A percentile compares a stretch with the other conserved stretches of the same genome.
Conservation (phyloP, 331 rosid species). For the Phaseolus coccineus region DNA sequence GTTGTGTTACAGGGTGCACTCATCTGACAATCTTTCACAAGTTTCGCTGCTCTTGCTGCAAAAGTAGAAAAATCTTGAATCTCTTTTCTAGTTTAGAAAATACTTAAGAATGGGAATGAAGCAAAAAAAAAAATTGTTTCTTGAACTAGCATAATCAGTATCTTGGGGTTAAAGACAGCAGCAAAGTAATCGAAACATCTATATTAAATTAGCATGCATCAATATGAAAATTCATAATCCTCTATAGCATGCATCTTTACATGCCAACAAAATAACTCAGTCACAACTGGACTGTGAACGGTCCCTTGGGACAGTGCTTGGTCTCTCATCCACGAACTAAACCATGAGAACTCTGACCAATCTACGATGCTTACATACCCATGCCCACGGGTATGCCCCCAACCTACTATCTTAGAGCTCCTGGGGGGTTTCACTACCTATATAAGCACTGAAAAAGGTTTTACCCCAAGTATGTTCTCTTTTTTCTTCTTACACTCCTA, state of each 20-base stretch:
- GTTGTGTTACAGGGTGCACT: slow-evolving; percentile 50
- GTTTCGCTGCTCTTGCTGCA: slow-evolving; percentile 56
- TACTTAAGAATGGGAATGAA: background rate
- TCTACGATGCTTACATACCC: background rate
- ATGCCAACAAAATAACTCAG: background rate
- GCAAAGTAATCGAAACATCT: background rate
- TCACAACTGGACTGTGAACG: background rate
- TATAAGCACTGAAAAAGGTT: background rate
- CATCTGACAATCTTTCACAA: slow-evolving; percentile 51
- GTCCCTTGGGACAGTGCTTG: background rate
- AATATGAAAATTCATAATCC: slow-evolving; percentile 30
- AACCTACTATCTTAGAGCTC: background rate
- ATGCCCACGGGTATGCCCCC: background rate
- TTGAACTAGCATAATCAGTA: background rate
- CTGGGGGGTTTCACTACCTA: background rate
- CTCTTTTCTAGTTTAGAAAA: slow-evolving; percentile 5
- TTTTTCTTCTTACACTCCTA: background rate
- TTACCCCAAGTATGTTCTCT: background rate
- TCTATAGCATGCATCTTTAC: background rate
- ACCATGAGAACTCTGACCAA: background rate
- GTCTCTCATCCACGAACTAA: background rate
- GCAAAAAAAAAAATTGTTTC: slow-evolving; percentile 4
- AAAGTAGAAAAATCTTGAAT: background rate
- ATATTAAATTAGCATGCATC: slow-evolving; percentile 23
- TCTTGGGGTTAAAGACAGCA: slow-evolving; percentile 7